phyloP scores from a whole-genome alignment of 2,329 filamentous ascomycete species.

The Fusarium kyushuense region DNA sequence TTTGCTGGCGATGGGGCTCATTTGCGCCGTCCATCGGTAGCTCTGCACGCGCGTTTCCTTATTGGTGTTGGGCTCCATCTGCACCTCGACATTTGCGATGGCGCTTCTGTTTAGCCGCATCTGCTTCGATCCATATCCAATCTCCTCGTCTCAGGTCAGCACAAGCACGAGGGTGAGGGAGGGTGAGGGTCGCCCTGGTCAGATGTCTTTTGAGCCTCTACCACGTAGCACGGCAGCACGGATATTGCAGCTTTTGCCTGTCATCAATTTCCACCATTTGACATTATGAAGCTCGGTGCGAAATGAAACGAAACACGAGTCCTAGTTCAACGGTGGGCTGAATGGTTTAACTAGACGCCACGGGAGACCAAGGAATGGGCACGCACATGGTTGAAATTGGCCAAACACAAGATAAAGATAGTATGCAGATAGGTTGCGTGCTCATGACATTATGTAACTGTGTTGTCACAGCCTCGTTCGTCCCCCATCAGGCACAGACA shows the following conservation, averaged over 20 bases:
- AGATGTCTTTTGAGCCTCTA: constrained; percentile 25
- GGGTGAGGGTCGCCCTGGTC: constrained; percentile 34
- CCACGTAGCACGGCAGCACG: not conserved
- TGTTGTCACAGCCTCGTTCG: constrained; percentile 14
- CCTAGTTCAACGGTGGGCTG: constrained; percentile 8
- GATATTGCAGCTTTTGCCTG: not conserved
- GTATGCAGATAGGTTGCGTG: constrained; percentile 13
- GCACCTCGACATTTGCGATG: constrained; percentile 40
- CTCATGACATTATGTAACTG: constrained; percentile 21
- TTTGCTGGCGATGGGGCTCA: constrained; percentile 31
- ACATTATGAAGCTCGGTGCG: constrained; percentile 17
- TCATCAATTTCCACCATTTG: constrained; percentile 22
- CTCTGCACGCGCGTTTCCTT: constrained; percentile 29
- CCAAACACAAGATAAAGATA: constrained; percentile 13
- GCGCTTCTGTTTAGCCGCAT: constrained; percentile 46
- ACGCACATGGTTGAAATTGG: constrained; percentile 32
- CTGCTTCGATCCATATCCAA: constrained; percentile 43
- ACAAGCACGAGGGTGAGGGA: constrained; percentile 40
- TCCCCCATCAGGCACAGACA: constrained; percentile 6
- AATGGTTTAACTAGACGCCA: constrained; percentile 17
- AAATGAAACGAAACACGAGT: constrained; percentile 26
- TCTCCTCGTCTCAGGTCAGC: constrained; percentile 44
- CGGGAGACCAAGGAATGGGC: constrained; percentile 9
- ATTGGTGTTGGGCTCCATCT: constrained; percentile 36
- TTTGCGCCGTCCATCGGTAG: constrained; percentile 15